Percentiles rank a stretch among this genome's conserved stretches.
Evolutionary conservation across 2,329 filamentous ascomycete species (phyloP).

Genomic region (Verticillium albo-atrum): DNA sequence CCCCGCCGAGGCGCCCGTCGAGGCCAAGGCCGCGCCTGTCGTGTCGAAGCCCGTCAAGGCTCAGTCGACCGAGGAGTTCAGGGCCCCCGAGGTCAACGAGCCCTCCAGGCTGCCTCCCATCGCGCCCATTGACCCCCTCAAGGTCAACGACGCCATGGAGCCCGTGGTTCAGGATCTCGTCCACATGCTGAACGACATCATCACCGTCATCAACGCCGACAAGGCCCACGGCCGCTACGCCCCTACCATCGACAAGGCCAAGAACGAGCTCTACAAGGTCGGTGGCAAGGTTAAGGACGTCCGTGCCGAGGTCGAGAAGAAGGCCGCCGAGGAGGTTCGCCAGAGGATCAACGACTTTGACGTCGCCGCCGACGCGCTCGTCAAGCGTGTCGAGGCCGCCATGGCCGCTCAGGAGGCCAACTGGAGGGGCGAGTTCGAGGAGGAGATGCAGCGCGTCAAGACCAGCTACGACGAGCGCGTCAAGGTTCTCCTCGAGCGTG

Average conservation of each 20-base stretch:
- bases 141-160: slow-evolving; percentile 71
- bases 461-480: slow-evolving; percentile 76
- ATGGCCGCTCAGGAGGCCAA: slow-evolving; percentile 76
- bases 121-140: slow-evolving; percentile 72
- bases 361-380: slow-evolving; percentile 78
- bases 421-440: slow-evolving; percentile 83
- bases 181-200: slow-evolving; percentile 93
- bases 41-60: slow-evolving; percentile 11
- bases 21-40: slow-evolving; percentile 9
- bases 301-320: slow-evolving; percentile 63
- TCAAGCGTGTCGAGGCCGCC: slow-evolving; percentile 78
- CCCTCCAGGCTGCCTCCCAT: slow-evolving; percentile 60
- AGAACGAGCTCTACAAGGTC: slow-evolving; percentile 73
- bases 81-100: slow-evolving; percentile 60
- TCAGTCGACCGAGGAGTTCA: slow-evolving; percentile 30
- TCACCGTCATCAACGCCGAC: slow-evolving; percentile 87
- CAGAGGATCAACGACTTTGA: slow-evolving; percentile 77
- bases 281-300: slow-evolving; percentile 73
- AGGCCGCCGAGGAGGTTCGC: slow-evolving; percentile 71
- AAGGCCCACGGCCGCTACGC: slow-evolving; percentile 73
- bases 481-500: slow-evolving; percentile 71
- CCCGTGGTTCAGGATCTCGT: slow-evolving; percentile 89
- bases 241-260: slow-evolving; percentile 77
- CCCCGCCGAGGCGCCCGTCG: slow-evolving; percentile 20
- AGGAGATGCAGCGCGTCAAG: slow-evolving; percentile 76